Base-by-base conservation (phyloP, 805 yeast genomes). In the Yamadazyma akitaensis region DNA sequence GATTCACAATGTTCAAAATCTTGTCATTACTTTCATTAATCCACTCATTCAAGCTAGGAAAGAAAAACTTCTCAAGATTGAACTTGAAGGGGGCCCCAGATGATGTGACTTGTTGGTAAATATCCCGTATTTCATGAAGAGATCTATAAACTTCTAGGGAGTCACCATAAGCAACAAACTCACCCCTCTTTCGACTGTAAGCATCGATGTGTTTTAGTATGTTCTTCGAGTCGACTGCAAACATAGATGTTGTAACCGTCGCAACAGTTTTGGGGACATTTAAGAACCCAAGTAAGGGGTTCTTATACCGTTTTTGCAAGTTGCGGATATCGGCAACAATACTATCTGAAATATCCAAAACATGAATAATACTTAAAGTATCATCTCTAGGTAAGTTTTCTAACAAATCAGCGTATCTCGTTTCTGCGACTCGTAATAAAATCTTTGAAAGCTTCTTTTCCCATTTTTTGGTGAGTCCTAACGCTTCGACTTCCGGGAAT, bases 281-380 rank as follows among this genome's bases (percentile, higher is more conserved):
- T 3, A 86, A 61, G 47, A 70, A 70, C 17, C 81, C 89, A 37
- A 86, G 63, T n/a, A 87, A 62, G 0, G 88, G 84, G 36, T 65
- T 67, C 32, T 77, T 78, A 56, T 82, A 87, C 50, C 80, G 64
- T 49, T 79, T 83, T 51, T 83, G 87, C 24, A 85, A 59, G 16
- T 57, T 55, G 46, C 75, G 68, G 14, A 84, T 77, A 28, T 73
- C 73, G 2, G 64, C 63, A 8, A 81, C 70, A 17, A 87, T 73
- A 33, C 61, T 57, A 40, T 81, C 82, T 0, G 84, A 80, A 4
- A 84, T 69, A 37, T 80, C 75, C 39, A 79, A 70, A 2, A 85
- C 71, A 62, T 85, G 85, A 21, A 72, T 56, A 2, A 83, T 64
- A 34, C 72, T 78, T 7, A 85, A 60, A 0, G 81, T 68, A 35